Base-by-base conservation (phyloP, 192 early-diverging fungal genomes). In the Backusella westeae region DNA sequence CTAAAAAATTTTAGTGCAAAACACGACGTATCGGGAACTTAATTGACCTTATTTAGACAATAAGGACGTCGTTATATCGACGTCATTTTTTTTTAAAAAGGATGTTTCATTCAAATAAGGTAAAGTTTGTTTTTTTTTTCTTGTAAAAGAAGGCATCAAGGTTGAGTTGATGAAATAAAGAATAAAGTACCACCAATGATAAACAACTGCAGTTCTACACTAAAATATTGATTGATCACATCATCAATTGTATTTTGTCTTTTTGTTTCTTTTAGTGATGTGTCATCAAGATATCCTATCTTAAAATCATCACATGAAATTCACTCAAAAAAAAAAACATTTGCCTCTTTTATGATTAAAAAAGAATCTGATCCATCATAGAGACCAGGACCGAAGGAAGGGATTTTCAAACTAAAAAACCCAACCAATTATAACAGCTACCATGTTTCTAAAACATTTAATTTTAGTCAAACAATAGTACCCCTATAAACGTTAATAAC, bases 371-470 rank as follows among this genome's bases (percentile, higher is more conserved):
- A 26, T 59, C 23, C 9, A 23, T 52, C 19, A 23, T 23, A 59
- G n/a, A 23, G 7, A 0, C 52, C 52, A 53, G 17, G 52, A n/a
- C n/a, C 17, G n/a, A 23, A 9, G 10, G 23, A 59, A 4, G 9
- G 53, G 56, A 63, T 26, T 63, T 63, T 63, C 56, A 29, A 29
- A 23, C 9, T 26, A 1, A 29, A 12, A 29, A 63, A 63, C 56
- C 12, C 26, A 3, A 29, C 56, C 23, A 63, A 63, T 63, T 12
- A 63, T 29, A 63, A 63, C 9, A 29, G 23, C 2, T 63, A 63
- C 56, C 56, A 29, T 63, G 26, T 63, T 63, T 63, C 56, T 12
- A 59, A 59, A 59, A 26, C 53, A 59, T 59, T 59, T 59, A 59
- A 59, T 26, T 59, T 59, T 59, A 21, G 23, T 59, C 7, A 12